Conservation (phyloP, 129 eudicot genomes). For the Flaveria trinervia region DNA sequence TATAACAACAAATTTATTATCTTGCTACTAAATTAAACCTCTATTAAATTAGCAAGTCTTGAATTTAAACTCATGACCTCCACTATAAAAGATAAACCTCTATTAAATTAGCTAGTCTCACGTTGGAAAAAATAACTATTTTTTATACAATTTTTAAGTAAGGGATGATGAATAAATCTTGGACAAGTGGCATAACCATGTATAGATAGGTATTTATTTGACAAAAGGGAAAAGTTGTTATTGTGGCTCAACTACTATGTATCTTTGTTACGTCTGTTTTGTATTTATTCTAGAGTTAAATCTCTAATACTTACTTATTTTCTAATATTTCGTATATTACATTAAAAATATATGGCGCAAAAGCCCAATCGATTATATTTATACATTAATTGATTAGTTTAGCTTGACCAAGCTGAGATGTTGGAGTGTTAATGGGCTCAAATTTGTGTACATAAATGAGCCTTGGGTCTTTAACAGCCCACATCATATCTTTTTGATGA, state of each 20-base stretch:
- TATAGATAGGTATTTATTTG: constrained; percentile 2
- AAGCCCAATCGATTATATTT: background rate
- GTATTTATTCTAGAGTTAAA: background rate
- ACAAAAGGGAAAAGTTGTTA: constrained; percentile 8
- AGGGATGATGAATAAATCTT: background rate
- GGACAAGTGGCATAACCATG: background rate
- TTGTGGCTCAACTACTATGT: constrained; percentile 5
- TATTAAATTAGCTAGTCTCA: no score
- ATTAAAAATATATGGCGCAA: background rate
- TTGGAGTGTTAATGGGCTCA: background rate
- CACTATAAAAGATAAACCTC: no score
- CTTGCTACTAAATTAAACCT: no score
- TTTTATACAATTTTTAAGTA: no score
- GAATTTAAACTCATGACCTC: no score
- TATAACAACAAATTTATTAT: no score
- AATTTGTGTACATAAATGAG: background rate
- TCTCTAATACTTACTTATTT: background rate
- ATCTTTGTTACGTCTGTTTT: background rate
- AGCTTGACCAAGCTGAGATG: background rate
- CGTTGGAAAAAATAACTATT: no score
- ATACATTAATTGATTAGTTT: background rate
- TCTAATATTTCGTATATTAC: background rate
- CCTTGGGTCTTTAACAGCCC: constrained; percentile 3
- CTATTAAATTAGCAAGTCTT: no score
- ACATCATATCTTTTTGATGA: background rate